Evolutionary conservation across 257 asterid species (phyloP).

Genomic region (Ocimum tenuiflorum): DNA sequence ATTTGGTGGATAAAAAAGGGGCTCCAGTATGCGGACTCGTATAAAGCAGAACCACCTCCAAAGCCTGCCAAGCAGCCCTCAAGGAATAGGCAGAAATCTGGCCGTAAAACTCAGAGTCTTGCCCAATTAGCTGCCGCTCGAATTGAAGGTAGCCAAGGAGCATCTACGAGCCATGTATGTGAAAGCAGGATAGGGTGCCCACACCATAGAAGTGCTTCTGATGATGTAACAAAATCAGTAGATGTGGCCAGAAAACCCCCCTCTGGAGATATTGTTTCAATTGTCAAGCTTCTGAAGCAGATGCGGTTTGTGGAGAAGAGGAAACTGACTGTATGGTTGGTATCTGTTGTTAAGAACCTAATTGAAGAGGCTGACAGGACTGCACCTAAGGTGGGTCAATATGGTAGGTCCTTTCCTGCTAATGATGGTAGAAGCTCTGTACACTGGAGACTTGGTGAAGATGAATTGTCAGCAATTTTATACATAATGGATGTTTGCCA

Average conservation of each 20-base stretch:
- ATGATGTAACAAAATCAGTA: constrained; percentile 47
- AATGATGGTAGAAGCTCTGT: constrained; percentile 58
- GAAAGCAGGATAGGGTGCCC: constrained; percentile 75
- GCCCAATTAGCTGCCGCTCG: constrained; percentile 94
- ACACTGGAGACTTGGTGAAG: constrained; percentile 88
- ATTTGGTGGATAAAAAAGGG: constrained; percentile 89
- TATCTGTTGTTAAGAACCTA: constrained; percentile 60
- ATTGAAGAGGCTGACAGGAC: constrained; percentile 73
- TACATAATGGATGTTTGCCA: constrained; percentile 80
- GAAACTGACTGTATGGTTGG: constrained; percentile 58
- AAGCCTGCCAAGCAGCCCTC: constrained; percentile 76
- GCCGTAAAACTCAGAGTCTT: constrained; percentile 87
- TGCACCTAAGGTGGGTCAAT: constrained; percentile 55
- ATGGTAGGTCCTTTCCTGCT: constrained; percentile 51
- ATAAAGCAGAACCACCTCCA: constrained; percentile 73
- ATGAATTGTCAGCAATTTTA: constrained; percentile 65
- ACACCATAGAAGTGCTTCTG: constrained; percentile 59
- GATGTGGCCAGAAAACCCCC: constrained; percentile 43
- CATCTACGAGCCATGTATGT: constrained; percentile 92
- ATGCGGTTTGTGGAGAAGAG: constrained; percentile 69
- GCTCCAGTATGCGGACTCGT: constrained; percentile 54
- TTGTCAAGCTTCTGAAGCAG: constrained; percentile 66
- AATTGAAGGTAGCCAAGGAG: constrained; percentile 97
- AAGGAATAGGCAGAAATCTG: constrained; percentile 85
- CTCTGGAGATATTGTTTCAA: constrained; percentile 53